phyloP scores from a whole-genome alignment of 2,329 filamentous ascomycete species.

The Pyrenophora tritici-repentis region DNA sequence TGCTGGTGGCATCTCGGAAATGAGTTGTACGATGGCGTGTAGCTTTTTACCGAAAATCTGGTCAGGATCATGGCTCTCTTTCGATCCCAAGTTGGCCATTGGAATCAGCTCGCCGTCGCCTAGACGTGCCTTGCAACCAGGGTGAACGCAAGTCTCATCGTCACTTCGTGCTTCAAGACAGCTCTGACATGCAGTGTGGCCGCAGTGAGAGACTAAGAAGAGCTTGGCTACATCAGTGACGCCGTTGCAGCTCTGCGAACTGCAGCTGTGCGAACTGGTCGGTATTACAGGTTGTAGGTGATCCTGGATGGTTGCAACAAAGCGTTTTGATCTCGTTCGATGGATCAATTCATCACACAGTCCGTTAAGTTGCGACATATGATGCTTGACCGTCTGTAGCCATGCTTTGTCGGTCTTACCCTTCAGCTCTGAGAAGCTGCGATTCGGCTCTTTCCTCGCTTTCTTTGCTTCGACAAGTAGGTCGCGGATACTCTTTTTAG shows the following conservation, averaged over 20 bases:
- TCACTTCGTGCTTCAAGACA: constrained; percentile 32
- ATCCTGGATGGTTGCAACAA: constrained; percentile 24
- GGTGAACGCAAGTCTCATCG: constrained; percentile 27
- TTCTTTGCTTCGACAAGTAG: constrained; percentile 17
- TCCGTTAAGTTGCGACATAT: constrained; percentile 26
- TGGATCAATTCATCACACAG: constrained; percentile 25
- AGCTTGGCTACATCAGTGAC: constrained; percentile 11
- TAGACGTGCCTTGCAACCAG: constrained; percentile 25
- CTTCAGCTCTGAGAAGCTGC: constrained; percentile 9
- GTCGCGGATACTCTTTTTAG: constrained; percentile 6
- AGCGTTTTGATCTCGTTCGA: constrained; percentile 28
- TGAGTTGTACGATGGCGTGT: constrained; percentile 26
- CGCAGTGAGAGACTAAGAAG: constrained; percentile 31
- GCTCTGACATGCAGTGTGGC: constrained; percentile 30
- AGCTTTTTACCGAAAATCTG: constrained; percentile 39
- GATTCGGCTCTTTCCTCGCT: constrained; percentile 4
- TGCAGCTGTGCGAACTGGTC: constrained; percentile 14
- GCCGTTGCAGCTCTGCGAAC: constrained; percentile 21
- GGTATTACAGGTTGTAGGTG: constrained; percentile 12
- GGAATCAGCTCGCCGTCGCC: constrained; percentile 27
- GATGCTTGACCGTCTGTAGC: constrained; percentile 16
- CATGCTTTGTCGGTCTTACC: constrained; percentile 3
- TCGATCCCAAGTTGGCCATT: constrained; percentile 24
- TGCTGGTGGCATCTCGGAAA: constrained; percentile 50
- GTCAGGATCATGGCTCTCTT: constrained; percentile 22